phyloP scores from a whole-genome alignment of 73 alveolate genomes.

The Diophrys sp. region DNA sequence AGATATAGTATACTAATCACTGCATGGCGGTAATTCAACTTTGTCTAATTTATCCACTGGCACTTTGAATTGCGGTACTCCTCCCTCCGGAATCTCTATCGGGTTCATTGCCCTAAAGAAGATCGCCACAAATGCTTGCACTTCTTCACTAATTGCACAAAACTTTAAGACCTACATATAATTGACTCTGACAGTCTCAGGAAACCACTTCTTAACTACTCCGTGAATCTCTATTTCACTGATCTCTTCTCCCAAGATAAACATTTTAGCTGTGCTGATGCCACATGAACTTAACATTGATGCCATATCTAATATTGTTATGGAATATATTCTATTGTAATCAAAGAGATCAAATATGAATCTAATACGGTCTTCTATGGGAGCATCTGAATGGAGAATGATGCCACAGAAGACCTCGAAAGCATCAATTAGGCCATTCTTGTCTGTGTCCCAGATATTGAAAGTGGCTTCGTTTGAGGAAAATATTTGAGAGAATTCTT shows the following conservation, averaged over 20 bases:
- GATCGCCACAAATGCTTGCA: neutral
- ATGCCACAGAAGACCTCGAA: neutral
- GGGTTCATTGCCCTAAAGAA: neutral
- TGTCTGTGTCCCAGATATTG: neutral
- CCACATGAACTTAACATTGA: neutral
- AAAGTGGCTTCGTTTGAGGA: neutral
- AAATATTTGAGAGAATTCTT: neutral
- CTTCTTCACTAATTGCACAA: neutral
- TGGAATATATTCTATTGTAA: neutral
- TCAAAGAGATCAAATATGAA: neutral
- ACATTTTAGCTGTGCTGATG: neutral
- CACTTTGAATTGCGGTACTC: neutral
- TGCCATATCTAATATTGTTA: neutral
- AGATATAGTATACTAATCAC: too few species aligned
- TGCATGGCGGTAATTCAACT: too few species aligned
- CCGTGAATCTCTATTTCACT: neutral
- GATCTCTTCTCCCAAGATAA: neutral
- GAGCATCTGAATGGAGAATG: neutral
- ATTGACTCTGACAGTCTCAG: neutral
- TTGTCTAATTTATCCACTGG: too few species aligned
- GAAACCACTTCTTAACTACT: neutral
- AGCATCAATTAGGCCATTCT: neutral
- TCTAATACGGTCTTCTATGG: neutral
- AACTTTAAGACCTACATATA: neutral
- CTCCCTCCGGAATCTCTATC: neutral